phyloP scores from a whole-genome alignment of 164 flowering plant species.

The Annona cherimola region DNA sequence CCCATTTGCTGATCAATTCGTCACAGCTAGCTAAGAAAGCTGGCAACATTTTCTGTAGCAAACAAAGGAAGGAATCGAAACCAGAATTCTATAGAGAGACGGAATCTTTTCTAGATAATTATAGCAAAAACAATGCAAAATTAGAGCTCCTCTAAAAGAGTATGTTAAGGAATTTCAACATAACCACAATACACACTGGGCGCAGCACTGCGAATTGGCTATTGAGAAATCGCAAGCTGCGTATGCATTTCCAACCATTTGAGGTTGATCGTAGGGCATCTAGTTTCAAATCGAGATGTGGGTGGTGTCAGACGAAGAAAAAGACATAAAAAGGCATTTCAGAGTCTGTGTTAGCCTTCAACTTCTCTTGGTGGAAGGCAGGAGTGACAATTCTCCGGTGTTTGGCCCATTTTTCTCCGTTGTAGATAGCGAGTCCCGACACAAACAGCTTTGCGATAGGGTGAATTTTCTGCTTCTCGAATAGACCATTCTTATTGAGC shows the following conservation, averaged over 20 bases:
- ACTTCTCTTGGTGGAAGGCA: constrained; percentile 7
- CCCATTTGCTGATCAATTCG: constrained; percentile 20
- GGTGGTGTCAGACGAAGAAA: too few species aligned
- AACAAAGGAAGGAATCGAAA: neutral
- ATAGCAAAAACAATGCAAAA: too few species aligned
- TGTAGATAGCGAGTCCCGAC: neutral
- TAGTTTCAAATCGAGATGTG: too few species aligned
- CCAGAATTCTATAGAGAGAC: neutral
- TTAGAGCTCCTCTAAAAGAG: too few species aligned
- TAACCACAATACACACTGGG: too few species aligned
- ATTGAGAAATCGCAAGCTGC: neutral
- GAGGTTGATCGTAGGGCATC: neutral
- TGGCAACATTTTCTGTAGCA: constrained; percentile 27
- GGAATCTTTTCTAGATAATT: too few species aligned
- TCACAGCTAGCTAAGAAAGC: constrained; percentile 14
- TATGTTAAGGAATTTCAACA: too few species aligned
- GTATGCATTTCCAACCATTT: neutral
- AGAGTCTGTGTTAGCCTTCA: constrained; percentile 5
- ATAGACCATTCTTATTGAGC: constrained; percentile 4
- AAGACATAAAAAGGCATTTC: neutral
- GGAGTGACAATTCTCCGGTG: constrained; percentile 8
- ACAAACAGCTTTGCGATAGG: neutral
- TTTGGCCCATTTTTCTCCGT: constrained; percentile 11
- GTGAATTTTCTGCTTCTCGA: neutral
- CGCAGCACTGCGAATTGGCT: neutral